phyloP scores from a whole-genome alignment of 305 asterid genomes.

The Caryopteris hybrid region DNA sequence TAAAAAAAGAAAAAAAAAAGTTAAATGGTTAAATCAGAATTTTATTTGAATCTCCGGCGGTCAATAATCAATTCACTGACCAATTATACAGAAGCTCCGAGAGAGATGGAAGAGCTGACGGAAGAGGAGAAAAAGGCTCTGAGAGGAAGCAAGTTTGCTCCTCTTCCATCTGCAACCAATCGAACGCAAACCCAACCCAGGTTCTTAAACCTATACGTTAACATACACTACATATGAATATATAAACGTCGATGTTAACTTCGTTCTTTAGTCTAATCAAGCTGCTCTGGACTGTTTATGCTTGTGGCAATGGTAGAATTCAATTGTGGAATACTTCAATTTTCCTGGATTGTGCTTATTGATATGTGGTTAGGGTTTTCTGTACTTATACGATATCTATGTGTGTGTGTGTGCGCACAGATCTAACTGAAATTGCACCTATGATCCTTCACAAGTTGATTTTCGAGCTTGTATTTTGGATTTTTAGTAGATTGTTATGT shows the following conservation, averaged over 20 bases:
- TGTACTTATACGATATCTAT: neutral
- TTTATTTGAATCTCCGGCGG: too few relatives aligned
- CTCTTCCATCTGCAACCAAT: conserved; percentile 60
- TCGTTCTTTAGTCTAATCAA: neutral
- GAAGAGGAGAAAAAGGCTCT: conserved; percentile 89
- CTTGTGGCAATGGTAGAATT: conserved; percentile 5
- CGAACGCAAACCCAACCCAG: conserved; percentile 46
- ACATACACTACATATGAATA: neutral
- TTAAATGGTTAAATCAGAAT: too few relatives aligned
- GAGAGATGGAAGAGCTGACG: conserved; percentile 57
- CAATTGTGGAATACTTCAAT: neutral
- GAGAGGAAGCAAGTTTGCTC: conserved; percentile 95
- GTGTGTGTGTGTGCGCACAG: neutral
- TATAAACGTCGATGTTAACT: neutral
- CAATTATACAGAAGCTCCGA: neutral
- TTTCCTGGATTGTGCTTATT: neutral
- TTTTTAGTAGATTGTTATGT: neutral
- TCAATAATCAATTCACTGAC: too few relatives aligned
- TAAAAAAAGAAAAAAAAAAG: too few relatives aligned
- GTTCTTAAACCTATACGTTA: conserved; percentile 24
- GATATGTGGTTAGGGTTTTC: conserved; percentile 15
- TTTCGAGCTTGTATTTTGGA: neutral
- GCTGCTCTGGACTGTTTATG: neutral
- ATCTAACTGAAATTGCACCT: neutral
- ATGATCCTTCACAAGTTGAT: neutral